phyloP scores from a whole-genome alignment of 2,329 filamentous ascomycete genomes.

The Apiospora rasikravindrae region DNA sequence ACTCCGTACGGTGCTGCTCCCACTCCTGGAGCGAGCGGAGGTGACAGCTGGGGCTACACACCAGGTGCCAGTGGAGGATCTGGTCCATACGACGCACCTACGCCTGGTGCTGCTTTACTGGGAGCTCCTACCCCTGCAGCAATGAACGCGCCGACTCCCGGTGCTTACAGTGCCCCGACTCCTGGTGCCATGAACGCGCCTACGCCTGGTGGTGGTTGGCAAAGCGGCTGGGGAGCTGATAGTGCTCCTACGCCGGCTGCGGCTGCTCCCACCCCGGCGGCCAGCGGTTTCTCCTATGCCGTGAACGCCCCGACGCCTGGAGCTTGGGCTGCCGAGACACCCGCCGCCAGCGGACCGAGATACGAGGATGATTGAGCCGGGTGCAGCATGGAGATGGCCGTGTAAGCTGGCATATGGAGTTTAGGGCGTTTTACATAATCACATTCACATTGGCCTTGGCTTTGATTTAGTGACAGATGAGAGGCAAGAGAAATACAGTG shows the following conservation, averaged over 20 bases:
- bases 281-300: slow-evolving; percentile 47
- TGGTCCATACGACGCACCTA: slow-evolving; percentile 71
- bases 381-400: background rate
- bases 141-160: slow-evolving; percentile 68
- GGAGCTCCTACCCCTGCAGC: slow-evolving; percentile 75
- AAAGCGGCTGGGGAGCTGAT: slow-evolving; percentile 64
- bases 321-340: slow-evolving; percentile 39
- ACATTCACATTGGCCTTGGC: slow-evolving; percentile 9
- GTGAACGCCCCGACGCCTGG: slow-evolving; percentile 70
- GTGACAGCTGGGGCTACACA: slow-evolving; percentile 66
- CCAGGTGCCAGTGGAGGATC: slow-evolving; percentile 53
- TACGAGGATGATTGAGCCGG: slow-evolving; percentile 36
- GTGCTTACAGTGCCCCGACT: slow-evolving; percentile 65
- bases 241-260: slow-evolving; percentile 70
- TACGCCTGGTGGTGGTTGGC: slow-evolving; percentile 70
- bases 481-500: background rate
- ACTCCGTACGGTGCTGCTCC: slow-evolving; percentile 74
- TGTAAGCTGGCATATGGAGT: slow-evolving; percentile 7
- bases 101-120: slow-evolving; percentile 61
- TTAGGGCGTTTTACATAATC: slow-evolving; percentile 8
- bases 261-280: slow-evolving; percentile 72
- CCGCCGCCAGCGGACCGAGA: slow-evolving; percentile 35
- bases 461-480: background rate
- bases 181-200: slow-evolving; percentile 70
- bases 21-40: slow-evolving; percentile 62